phyloP scores from a whole-genome alignment of 2,329 filamentous ascomycete species.

The Diaporthe batatas region DNA sequence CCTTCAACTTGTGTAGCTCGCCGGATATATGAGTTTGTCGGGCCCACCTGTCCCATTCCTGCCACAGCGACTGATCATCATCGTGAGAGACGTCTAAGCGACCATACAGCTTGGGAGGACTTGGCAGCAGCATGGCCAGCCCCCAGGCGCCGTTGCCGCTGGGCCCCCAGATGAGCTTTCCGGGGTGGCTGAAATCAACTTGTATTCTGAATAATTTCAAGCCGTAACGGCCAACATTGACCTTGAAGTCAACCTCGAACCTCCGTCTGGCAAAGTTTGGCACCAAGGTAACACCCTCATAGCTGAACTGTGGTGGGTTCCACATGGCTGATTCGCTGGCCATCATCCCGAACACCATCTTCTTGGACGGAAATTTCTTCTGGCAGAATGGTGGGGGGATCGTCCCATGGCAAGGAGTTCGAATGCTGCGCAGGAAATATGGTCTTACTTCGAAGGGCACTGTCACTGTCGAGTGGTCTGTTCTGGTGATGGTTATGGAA shows the following conservation, averaged over 20 bases:
- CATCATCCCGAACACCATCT: conserved; percentile 39
- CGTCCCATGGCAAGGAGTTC: conserved; percentile 6
- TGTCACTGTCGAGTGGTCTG: background rate
- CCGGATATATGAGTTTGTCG: conserved; percentile 62
- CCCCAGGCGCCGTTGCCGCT: conserved; percentile 50
- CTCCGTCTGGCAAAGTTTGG: conserved; percentile 35
- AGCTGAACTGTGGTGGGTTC: conserved; percentile 36
- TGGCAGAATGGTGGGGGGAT: conserved; percentile 17
- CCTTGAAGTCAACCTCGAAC: conserved; percentile 37
- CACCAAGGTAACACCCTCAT: conserved; percentile 21
- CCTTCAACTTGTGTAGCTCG: conserved; percentile 49
- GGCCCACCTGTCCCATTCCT: conserved; percentile 59
- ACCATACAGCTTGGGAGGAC: conserved; percentile 63
- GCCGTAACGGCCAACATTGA: conserved; percentile 14
- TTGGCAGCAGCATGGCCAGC: conserved; percentile 62
- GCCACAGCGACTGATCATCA: conserved; percentile 54
- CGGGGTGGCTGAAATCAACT: conserved; percentile 62
- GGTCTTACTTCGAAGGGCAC: background rate
- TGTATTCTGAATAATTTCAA: conserved; percentile 54
- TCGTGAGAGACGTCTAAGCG: conserved; percentile 52
- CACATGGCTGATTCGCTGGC: conserved; percentile 36
- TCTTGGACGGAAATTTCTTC: conserved; percentile 1
- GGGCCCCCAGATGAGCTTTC: conserved; percentile 56
- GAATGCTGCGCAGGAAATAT: background rate
- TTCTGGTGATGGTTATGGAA: conserved; percentile 3